phyloP scores from a whole-genome alignment of 1,284 basidiomycete species.

The Bjerkandera adusta region DNA sequence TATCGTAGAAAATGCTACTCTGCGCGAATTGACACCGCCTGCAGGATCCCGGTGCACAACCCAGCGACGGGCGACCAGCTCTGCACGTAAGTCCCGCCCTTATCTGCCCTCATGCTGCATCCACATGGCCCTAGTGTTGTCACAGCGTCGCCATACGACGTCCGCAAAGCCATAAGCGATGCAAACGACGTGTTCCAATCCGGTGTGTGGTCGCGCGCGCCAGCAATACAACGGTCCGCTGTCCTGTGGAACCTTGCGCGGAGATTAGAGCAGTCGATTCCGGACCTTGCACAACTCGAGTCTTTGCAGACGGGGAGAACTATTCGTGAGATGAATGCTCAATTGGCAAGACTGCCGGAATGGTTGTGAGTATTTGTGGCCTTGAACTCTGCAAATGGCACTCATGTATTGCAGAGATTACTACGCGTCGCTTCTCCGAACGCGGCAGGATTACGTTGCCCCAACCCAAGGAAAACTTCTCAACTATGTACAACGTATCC shows the following conservation, averaged over 20 bases:
- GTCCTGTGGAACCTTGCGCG: slow-evolving; percentile 67
- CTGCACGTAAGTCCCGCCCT: slow-evolving; percentile 45
- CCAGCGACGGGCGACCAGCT: slow-evolving; percentile 64
- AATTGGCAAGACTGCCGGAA: slow-evolving; percentile 71
- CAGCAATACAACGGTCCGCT: slow-evolving; percentile 56
- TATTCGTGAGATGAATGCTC: slow-evolving; percentile 76
- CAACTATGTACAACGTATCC: slow-evolving; percentile 76
- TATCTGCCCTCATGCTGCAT: background rate
- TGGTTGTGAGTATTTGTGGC: slow-evolving; percentile 61
- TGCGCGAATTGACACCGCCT: background rate
- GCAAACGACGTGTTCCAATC: slow-evolving; percentile 60
- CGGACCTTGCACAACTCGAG: slow-evolving; percentile 66
- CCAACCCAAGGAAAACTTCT: slow-evolving; percentile 76
- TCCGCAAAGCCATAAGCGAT: slow-evolving; percentile 46
- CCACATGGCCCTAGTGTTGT: slow-evolving; percentile 33
- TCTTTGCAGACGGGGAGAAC: slow-evolving; percentile 73
- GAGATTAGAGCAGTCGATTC: slow-evolving; percentile 51
- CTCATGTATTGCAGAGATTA: slow-evolving; percentile 53
- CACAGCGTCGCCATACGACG: slow-evolving; percentile 43
- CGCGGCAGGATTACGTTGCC: slow-evolving; percentile 65
- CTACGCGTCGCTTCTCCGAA: slow-evolving; percentile 70
- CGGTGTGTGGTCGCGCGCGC: slow-evolving; percentile 67
- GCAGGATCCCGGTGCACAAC: slow-evolving; percentile 56
- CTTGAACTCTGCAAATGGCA: background rate
- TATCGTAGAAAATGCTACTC: background rate